Evolutionary conservation across 768 basidiomycete species (phyloP).

Genomic region (Hydnum rufescens): DNA sequence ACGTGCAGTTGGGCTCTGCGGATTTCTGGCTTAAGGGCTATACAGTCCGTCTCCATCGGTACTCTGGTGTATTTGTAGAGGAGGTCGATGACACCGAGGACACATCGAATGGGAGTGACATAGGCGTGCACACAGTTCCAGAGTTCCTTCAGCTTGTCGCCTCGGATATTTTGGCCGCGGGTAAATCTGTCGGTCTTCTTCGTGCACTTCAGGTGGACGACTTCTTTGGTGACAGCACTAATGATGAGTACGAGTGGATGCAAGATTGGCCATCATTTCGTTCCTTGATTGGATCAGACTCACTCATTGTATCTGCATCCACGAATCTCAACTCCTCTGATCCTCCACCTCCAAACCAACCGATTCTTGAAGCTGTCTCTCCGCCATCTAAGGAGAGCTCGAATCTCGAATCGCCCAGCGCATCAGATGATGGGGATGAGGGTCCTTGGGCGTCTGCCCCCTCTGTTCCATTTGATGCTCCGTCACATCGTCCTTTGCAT

Average conservation of each 20-base stretch:
- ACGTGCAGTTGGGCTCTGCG: constrained; percentile 29
- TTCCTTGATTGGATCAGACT: background rate
- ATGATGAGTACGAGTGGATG: constrained; percentile 3
- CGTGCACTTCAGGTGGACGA: constrained; percentile 29
- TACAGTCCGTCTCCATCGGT: constrained; percentile 10
- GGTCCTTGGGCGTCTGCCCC: no score
- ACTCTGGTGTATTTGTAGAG: background rate
- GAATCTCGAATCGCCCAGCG: background rate
- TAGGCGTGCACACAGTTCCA: no score
- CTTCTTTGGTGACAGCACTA: constrained; percentile 5
- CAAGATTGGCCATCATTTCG: constrained; percentile 4
- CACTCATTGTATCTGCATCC: background rate
- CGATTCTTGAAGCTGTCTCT: no score
- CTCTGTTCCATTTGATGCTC: background rate
- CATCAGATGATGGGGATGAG: background rate
- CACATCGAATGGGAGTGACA: no score
- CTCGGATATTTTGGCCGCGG: constrained; percentile 38
- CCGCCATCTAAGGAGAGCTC: no score
- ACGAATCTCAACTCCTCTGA: background rate
- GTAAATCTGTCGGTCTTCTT: constrained; percentile 60
- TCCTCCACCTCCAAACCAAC: background rate
- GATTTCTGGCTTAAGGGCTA: constrained; percentile 71
- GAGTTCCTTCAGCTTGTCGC: constrained; percentile 42
- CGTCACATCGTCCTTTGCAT: background rate
- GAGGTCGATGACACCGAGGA: background rate